These are phyloP conservation scores for Exobasidium cylindrosporum DNA, from an alignment of 1,284 basidiomycete species.

Conservation along the genomic window DNA sequence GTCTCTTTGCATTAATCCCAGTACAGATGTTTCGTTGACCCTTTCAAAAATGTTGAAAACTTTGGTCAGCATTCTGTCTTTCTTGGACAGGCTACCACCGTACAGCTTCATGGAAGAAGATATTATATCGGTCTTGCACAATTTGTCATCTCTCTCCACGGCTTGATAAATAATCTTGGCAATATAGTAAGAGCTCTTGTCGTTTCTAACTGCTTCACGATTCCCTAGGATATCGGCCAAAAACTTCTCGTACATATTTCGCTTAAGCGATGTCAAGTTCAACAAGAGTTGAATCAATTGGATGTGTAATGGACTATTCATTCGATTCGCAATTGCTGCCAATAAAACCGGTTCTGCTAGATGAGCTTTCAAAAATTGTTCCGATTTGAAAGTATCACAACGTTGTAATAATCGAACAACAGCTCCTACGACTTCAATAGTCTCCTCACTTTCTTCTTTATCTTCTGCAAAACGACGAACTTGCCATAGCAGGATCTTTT, in stretches of 20 bases:
- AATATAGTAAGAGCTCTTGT: slow-evolving; percentile 38
- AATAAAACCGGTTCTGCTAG: slow-evolving; percentile 72
- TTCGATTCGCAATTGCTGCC: slow-evolving; percentile 65
- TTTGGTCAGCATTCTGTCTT: slow-evolving; percentile 69
- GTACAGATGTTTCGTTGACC: slow-evolving; percentile 60
- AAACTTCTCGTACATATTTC: not conserved
- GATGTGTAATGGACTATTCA: slow-evolving; percentile 60
- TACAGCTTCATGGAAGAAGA: slow-evolving; percentile 73
- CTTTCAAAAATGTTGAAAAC: slow-evolving; percentile 66
- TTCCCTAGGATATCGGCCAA: not conserved
- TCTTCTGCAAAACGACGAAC: slow-evolving; percentile 56
- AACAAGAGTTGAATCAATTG: slow-evolving; percentile 60
- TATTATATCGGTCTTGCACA: slow-evolving; percentile 76
- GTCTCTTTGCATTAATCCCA: not conserved
- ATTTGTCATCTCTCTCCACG: slow-evolving; percentile 71
- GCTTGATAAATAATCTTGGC: slow-evolving; percentile 65
- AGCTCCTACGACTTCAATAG: not conserved
- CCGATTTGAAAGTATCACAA: slow-evolving; percentile 13
- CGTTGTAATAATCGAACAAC: slow-evolving; percentile 23
- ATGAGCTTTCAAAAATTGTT: slow-evolving; percentile 60
- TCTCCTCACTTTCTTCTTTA: slow-evolving; percentile 26
- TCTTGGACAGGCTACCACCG: slow-evolving; percentile 65
- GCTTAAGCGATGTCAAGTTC: not conserved
- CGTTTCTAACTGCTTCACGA: not conserved
- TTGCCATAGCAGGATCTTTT: slow-evolving; percentile 43